Base-by-base conservation (phyloP, 2,329 filamentous ascomycete species). In the Calonectria leucothoes region DNA sequence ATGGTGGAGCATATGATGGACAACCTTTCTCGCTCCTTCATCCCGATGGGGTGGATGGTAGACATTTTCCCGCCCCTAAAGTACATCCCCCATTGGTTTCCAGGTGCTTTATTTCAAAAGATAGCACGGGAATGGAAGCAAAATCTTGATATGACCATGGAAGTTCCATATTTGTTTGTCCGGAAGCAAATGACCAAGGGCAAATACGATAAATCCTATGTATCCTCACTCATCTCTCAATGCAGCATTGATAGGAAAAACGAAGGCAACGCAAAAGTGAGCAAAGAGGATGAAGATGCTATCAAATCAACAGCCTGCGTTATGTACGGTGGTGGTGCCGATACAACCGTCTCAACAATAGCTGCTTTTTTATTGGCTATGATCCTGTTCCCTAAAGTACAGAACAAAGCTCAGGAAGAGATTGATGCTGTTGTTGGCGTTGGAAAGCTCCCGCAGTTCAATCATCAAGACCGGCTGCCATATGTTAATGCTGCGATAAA, bases 161-260 rank as follows among this genome's bases (percentile, higher is more conserved):
- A 83, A 3, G 64, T 76, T 3, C 83, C 83, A 0, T 84, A 83
- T 52, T n/a, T 67, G 0, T 84, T 84, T 49, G 82, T 83, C 1
- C 64, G 66, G 14, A 66, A 66, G 6, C 80, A 83, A 27, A 82
- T 84, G 77, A 68, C 74, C 0, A 69, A 65, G 0, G 72, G 70
- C n/a, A 74, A 42, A 0, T 51, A 76, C 8, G 71, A 68, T 1
- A 67, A 75, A 0, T 84, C 81, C 0, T 84, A 81, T 31, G 81
- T 83, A 0, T 79, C 82, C 1, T 74, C 72, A 1, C 79, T 81
- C 1, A 29, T 83, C 14, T 67, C 78, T 4, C 51, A 80, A 31
- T 61, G 65, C 69, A 61, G 75, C 6, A 27, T 72, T 4, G 63
- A 63, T 12, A 27, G 57, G 0, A 48, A 61, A 5, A 69, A 75